Evolutionary conservation across 768 basidiomycete species (phyloP).

Genomic region (Leccinum broughii): DNA sequence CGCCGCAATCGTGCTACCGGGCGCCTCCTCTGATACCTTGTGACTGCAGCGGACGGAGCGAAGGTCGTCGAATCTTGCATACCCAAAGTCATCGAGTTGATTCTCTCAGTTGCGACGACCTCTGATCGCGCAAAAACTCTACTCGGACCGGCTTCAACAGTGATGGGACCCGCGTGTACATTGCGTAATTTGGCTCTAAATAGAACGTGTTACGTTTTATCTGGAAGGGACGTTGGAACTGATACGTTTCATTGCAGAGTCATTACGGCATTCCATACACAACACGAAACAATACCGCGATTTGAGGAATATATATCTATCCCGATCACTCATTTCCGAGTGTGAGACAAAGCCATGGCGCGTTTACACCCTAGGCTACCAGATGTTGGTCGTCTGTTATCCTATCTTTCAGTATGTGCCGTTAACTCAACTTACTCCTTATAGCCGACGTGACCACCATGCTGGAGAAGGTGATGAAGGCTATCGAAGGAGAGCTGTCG

Average conservation of each 20-base stretch:
- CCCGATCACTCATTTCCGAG: neutral
- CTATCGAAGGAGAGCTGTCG: slow-evolving; percentile 17
- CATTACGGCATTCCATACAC: neutral
- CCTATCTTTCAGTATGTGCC: neutral
- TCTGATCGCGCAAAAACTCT: neutral
- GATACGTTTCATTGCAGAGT: neutral
- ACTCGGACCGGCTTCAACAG: slow-evolving; percentile 13
- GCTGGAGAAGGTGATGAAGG: slow-evolving; percentile 23
- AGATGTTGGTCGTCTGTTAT: neutral
- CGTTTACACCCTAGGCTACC: neutral
- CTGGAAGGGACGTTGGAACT: neutral
- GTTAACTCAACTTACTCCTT: neutral
- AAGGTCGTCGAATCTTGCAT: neutral
- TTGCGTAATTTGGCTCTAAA: slow-evolving; percentile 22
- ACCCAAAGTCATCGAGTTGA: neutral
- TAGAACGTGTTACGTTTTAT: slow-evolving; percentile 2
- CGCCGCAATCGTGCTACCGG: neutral
- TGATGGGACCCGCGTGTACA: slow-evolving; percentile 29
- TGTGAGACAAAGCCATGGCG: neutral
- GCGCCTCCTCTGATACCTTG: neutral
- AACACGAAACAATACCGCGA: neutral
- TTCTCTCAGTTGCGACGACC: neutral
- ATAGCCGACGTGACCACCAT: slow-evolving; percentile 17
- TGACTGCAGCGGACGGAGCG: neutral
- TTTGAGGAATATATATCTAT: neutral